Conservation (phyloP, 1,139 yeast species). For the Pichia sp. region DNA sequence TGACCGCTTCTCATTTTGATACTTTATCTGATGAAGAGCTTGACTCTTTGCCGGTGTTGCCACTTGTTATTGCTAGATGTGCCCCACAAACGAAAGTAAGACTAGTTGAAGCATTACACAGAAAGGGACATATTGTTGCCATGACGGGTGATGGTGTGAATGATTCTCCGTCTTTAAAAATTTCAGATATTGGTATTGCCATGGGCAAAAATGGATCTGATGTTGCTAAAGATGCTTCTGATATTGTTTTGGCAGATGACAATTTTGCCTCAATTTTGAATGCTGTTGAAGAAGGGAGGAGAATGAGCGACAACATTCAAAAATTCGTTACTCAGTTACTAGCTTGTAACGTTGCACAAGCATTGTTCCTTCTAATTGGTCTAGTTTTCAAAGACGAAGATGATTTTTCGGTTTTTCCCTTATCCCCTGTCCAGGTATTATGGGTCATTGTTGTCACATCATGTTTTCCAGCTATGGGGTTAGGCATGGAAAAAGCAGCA, state of each 20-base stretch:
- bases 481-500: slow-evolving; percentile 66
- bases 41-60: slow-evolving; percentile 65
- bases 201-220: slow-evolving; percentile 82
- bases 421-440: slow-evolving; percentile 74
- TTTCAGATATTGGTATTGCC: slow-evolving; percentile 84
- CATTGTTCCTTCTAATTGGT: slow-evolving; percentile 65
- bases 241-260: slow-evolving; percentile 70
- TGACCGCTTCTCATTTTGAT: slow-evolving; percentile 76
- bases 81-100: slow-evolving; percentile 84
- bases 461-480: slow-evolving; percentile 86
- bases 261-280: slow-evolving; percentile 73
- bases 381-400: slow-evolving; percentile 60
- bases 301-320: slow-evolving; percentile 78
- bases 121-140: slow-evolving; percentile 67
- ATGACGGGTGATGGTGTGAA: slow-evolving; percentile 91
- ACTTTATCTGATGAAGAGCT: slow-evolving; percentile 57
- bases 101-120: slow-evolving; percentile 77
- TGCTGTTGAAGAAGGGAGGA: slow-evolving; percentile 78
- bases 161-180: slow-evolving; percentile 76
- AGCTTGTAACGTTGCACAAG: slow-evolving; percentile 78
- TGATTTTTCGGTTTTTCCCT: slow-evolving; percentile 67
- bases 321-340: slow-evolving; percentile 76
- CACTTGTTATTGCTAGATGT: slow-evolving; percentile 78
- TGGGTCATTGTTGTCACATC: slow-evolving; percentile 80
- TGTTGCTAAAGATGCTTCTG: slow-evolving; percentile 79